Percentiles rank a stretch among this genome's conserved stretches.
Conservation (phyloP, 805 yeast genomes). For the Myxozyma udenii region DNA sequence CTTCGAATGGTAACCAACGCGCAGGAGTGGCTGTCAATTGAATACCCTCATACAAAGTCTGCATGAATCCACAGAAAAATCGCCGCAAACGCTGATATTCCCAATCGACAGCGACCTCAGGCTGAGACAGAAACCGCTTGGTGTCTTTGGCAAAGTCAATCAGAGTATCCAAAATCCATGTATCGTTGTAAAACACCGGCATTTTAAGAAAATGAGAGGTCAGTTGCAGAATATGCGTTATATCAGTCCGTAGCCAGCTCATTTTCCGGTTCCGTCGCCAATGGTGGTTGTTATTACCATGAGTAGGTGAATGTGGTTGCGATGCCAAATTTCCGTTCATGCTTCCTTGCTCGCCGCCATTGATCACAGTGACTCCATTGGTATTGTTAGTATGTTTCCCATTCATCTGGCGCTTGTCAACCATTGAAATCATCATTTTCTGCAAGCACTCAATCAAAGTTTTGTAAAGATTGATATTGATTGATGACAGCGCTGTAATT, state of each 20-base stretch:
- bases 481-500: conserved; percentile 82
- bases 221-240: conserved; percentile 70
- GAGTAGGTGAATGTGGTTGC: conserved; percentile 12
- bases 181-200: conserved; percentile 56
- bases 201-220: conserved; percentile 61
- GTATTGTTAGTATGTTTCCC: neutral
- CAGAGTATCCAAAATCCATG: conserved; percentile 62
- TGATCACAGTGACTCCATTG: neutral
- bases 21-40: conserved; percentile 38
- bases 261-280: conserved; percentile 29
- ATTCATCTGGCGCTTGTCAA: conserved; percentile 3
- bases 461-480: conserved; percentile 83
- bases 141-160: conserved; percentile 60
- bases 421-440: conserved; percentile 8
- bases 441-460: conserved; percentile 59
- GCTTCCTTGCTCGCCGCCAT: neutral
- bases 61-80: conserved; percentile 78
- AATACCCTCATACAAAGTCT: conserved; percentile 56
- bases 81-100: conserved; percentile 75
- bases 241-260: conserved; percentile 59
- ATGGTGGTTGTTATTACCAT: neutral
- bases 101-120: conserved; percentile 59
- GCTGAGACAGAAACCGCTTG: conserved; percentile 55
- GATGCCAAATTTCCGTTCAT: neutral
- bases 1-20: conserved; percentile 79